Conservation (phyloP, 2,329 filamentous ascomycete genomes). For the Aspergillus ochraceoroseus region DNA sequence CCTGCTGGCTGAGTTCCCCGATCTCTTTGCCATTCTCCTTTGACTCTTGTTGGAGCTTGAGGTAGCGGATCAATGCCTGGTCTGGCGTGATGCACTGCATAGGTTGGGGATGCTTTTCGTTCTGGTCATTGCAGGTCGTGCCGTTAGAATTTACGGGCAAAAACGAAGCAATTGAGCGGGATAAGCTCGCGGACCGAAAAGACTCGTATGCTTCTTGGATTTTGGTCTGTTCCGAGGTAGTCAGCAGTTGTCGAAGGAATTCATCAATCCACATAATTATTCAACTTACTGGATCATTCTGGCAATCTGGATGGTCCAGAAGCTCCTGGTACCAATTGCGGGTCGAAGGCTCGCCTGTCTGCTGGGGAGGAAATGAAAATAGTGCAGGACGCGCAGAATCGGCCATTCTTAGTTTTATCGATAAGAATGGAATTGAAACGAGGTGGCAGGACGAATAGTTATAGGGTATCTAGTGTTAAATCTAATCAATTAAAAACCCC, state of each 20-base stretch:
- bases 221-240: conserved; percentile 3
- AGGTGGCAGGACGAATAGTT: not conserved
- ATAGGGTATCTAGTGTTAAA: too few relatives aligned
- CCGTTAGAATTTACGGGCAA: not conserved
- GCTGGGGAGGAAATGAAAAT: conserved; percentile 7
- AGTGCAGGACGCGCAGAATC: not conserved
- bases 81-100: conserved; percentile 1
- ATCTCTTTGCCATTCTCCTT: not conserved
- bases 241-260: too few relatives aligned
- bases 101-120: not conserved
- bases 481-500: too few relatives aligned
- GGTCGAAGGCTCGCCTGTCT: conserved; percentile 5
- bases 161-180: conserved; percentile 1
- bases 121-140: not conserved
- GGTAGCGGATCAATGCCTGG: conserved; percentile 6
- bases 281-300: conserved; percentile 2
- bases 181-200: conserved; percentile 1
- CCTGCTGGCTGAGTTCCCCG: conserved; percentile 1
- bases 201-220: conserved; percentile 10
- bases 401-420: conserved; percentile 2
- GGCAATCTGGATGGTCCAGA: conserved; percentile 4
- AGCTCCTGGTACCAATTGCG: conserved; percentile 11
- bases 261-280: too few relatives aligned
- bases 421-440: too few relatives aligned
- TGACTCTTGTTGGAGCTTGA: conserved; percentile 1